Evolutionary conservation across 768 basidiomycete species (phyloP).

Genomic region (Cystobasidiopsis lactophilus): DNA sequence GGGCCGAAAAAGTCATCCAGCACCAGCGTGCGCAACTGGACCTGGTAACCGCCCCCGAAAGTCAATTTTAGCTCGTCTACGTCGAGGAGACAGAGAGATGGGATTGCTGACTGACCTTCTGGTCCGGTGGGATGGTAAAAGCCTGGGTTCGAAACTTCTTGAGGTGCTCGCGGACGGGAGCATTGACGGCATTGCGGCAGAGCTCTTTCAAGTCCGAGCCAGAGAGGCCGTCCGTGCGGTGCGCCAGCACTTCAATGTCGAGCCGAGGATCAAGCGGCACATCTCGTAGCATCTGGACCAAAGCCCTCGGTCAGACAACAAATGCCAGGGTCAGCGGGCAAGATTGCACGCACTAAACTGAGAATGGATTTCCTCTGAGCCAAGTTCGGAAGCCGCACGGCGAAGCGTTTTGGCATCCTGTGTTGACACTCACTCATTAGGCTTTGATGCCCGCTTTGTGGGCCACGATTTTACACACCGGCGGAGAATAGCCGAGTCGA

Average conservation of each 20-base stretch:
- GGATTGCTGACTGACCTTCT: too few relatives aligned
- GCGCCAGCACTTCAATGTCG: conserved; percentile 40
- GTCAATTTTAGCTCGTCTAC: too few relatives aligned
- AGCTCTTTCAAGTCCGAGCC: conserved; percentile 82
- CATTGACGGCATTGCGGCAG: conserved; percentile 45
- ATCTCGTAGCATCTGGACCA: conserved; percentile 75
- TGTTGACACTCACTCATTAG: conserved; percentile 19
- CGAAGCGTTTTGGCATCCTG: conserved; percentile 91
- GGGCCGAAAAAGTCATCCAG: too few relatives aligned
- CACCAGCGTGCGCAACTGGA: too few relatives aligned
- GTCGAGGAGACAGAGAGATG: too few relatives aligned
- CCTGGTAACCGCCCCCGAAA: too few relatives aligned
- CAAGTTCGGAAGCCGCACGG: conserved; percentile 52
- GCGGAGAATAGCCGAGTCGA: conserved; percentile 62
- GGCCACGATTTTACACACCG: conserved; percentile 20
- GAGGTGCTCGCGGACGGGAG: neutral
- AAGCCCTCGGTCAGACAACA: neutral
- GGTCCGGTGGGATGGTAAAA: too few relatives aligned
- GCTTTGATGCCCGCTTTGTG: conserved; percentile 21
- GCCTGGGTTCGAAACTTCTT: too few relatives aligned
- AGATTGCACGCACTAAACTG: conserved; percentile 34
- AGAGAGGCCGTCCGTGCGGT: conserved; percentile 48
- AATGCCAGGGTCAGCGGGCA: neutral
- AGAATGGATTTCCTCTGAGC: conserved; percentile 71
- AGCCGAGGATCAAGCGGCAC: conserved; percentile 45